Conservation (phyloP, 345 rosid species). For the Pelargonium nanum region DNA sequence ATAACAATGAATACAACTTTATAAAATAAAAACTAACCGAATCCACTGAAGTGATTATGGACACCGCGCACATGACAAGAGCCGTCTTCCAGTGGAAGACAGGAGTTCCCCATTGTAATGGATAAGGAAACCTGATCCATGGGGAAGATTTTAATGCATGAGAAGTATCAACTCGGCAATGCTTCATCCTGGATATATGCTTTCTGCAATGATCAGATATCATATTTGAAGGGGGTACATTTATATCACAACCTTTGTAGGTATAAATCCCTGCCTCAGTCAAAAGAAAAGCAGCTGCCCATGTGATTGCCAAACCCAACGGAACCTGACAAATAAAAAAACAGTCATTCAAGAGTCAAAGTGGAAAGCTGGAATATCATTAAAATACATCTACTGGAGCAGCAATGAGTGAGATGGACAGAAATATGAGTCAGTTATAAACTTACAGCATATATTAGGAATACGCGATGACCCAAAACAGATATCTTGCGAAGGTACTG, state of each 20-base stretch:
- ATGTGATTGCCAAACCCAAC: conserved; percentile 81
- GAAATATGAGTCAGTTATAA: background rate
- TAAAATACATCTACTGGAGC: background rate
- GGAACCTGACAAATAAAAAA: conserved; percentile 55
- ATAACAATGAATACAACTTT: too few relatives aligned
- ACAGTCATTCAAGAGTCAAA: conserved; percentile 1
- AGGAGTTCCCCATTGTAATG: conserved; percentile 97
- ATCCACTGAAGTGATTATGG: conserved; percentile 76
- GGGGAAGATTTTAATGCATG: conserved; percentile 78
- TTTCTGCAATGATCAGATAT: conserved; percentile 81
- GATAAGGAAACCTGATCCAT: conserved; percentile 97
- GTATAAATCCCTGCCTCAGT: conserved; percentile 77
- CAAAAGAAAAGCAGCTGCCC: conserved; percentile 85
- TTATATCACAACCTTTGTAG: conserved; percentile 73
- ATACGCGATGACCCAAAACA: conserved; percentile 80
- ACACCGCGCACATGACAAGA: conserved; percentile 77
- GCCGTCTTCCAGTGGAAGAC: conserved; percentile 87
- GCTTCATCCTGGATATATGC: conserved; percentile 67
- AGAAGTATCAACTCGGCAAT: conserved; percentile 80
- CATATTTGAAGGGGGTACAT: conserved; percentile 66
- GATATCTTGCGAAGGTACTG: conserved; percentile 97
- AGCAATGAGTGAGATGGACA: background rate
- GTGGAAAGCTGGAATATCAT: background rate
- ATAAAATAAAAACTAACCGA: conserved; percentile 48
- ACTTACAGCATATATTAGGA: conserved; percentile 84